Evolutionary conservation across 2,329 filamentous ascomycete genomes (phyloP), one percentile per base, ranked within the genome.

Genomic region (Epichloe glyceriae): DNA sequence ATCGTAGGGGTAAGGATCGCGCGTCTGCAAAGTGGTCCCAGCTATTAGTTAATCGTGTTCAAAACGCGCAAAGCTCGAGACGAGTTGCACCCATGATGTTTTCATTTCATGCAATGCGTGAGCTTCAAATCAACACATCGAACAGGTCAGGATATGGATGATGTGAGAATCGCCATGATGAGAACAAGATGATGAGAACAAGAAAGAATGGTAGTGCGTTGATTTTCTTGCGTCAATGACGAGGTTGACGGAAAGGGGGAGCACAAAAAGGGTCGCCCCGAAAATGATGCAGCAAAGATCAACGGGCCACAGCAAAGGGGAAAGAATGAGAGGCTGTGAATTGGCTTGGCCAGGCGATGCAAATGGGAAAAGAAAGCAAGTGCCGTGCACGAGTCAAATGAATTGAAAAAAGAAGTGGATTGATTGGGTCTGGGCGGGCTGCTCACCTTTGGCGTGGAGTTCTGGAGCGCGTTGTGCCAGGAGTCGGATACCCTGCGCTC

Each of bases 1-100:
- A 46, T 70, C 61, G 62, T 77, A 75, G 51, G 62, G 64, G 66
- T 78, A 78, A 34, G 71, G 62, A 57, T 79, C 76, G 62, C 70
- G 75, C 61, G 67, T 64, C 74, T 78, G 62, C 38, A 48, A 33
- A 22, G 19, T 37, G 44, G 33, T 34, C 3, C 20, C 11, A 15
- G 22, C 11, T 42, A 39, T 49, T 42, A 40, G 47, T 52, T 38
- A 42, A 40, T 39, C 3, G n/a, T 26, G 8, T 37, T 49, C 47
- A 49, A 33, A 50, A 38, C 8, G 19, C 6, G 41, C 47, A 15
- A 35, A 15, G 11, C 19, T 38, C 33, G 34, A 26, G 34, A 42
- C 20, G 14, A 43, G 22, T 19, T 44, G 40, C 47, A 38, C 17
- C 40, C 47, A 49, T 49, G 40, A 44, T 38, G 34, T 14, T 38